Conservation (phyloP, 2,329 filamentous ascomycete species). For the Phaeosphaeria sp. region DNA sequence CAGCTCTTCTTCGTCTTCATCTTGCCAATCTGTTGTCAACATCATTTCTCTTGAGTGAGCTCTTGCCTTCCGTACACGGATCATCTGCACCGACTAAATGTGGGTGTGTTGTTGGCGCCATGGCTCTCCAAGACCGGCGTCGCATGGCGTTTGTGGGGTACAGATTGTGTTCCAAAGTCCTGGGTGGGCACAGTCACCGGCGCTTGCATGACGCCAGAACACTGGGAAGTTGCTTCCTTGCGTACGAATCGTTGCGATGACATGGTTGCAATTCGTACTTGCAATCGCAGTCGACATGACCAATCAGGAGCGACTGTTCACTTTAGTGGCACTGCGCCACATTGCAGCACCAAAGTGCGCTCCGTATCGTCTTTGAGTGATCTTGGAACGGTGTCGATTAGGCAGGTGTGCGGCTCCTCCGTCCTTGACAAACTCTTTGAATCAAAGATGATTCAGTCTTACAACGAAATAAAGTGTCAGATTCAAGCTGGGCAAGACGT, state of each 20-base stretch:
- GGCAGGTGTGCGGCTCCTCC: background rate
- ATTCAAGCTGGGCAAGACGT: background rate
- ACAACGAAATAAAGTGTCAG: background rate
- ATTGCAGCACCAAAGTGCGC: background rate
- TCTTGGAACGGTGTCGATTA: background rate
- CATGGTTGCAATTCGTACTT: background rate
- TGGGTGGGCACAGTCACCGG: background rate
- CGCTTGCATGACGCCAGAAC: background rate
- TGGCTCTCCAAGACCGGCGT: background rate
- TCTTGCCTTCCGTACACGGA: background rate
- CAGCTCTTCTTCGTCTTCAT: background rate
- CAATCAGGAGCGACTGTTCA: background rate
- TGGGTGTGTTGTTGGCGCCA: background rate
- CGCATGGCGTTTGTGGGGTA: background rate
- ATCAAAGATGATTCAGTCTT: background rate
- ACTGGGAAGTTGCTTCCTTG: background rate
- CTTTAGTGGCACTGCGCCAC: background rate
- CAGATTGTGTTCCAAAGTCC: background rate
- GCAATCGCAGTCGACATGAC: background rate
- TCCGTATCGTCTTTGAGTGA: background rate
- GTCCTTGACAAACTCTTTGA: background rate
- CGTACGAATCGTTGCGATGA: background rate
- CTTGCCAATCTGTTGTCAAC: background rate
- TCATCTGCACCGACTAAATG: background rate
- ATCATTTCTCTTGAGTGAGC: background rate